Evolutionary conservation across 169 alveolate species (phyloP).

Genomic region (Plasmodium berghei): DNA sequence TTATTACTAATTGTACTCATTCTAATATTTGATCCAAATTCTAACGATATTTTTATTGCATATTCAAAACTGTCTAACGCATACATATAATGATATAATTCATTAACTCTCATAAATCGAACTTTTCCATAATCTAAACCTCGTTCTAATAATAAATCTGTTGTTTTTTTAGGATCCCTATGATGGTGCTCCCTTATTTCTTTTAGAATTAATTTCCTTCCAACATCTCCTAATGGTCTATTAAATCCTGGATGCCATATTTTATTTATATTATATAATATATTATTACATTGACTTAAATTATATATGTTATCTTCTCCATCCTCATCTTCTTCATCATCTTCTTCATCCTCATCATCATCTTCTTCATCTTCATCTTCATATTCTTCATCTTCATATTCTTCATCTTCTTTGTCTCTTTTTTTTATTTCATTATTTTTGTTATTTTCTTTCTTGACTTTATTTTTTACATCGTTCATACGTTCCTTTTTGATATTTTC

Average conservation of each 20-base stretch:
- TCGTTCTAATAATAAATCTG: neutral
- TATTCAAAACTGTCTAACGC: conserved; percentile 64
- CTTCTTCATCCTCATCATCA: neutral
- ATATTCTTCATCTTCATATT: neutral
- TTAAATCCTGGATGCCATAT: conserved; percentile 36
- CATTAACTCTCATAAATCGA: conserved; percentile 60
- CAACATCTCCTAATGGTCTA: conserved; percentile 58
- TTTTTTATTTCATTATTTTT: neutral
- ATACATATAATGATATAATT: conserved; percentile 67
- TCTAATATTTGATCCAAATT: conserved; percentile 55
- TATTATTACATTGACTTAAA: conserved; percentile 14
- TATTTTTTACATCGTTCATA: neutral
- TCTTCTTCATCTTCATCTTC: neutral
- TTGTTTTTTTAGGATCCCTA: conserved; percentile 36
- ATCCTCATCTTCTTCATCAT: neutral
- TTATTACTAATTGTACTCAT: conserved; percentile 36
- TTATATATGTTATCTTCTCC: neutral
- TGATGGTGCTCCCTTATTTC: conserved; percentile 60
- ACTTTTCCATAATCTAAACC: conserved; percentile 63
- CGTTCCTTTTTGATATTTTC: neutral
- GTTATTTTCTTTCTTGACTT: neutral
- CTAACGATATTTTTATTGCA: conserved; percentile 50
- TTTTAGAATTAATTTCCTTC: conserved; percentile 34
- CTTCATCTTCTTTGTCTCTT: neutral
- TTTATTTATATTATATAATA: conserved; percentile 21